A percentile compares a stretch with the other conserved stretches of the same genome.
Evolutionary conservation across 148 eudicot genomes (phyloP).

Genomic region (Chenopodium berlandieri): DNA sequence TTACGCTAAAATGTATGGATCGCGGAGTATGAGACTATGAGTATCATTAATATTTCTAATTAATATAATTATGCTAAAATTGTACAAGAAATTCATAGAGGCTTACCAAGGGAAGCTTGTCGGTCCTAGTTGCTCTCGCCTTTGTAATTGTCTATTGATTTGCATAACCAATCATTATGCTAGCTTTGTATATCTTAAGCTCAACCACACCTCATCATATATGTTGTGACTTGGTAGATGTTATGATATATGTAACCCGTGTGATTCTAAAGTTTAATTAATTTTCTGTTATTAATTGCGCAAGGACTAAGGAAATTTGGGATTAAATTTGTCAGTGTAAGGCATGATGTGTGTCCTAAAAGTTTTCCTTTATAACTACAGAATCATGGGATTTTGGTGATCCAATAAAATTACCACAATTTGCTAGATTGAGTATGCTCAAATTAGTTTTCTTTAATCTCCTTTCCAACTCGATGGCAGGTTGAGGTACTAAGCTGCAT

Average conservation of each 20-base stretch:
- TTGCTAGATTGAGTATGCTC: background rate
- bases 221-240: background rate
- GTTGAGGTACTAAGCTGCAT: slow-evolving; percentile 71
- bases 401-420: background rate
- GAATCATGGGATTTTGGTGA: background rate
- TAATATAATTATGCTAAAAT: background rate
- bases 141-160: background rate
- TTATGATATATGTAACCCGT: background rate
- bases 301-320: background rate
- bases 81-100: background rate
- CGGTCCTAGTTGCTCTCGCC: background rate
- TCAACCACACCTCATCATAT: background rate
- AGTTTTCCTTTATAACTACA: background rate
- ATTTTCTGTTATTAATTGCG: too few species aligned
- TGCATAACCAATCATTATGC: background rate
- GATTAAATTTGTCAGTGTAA: background rate
- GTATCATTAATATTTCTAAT: background rate
- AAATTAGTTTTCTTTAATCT: background rate
- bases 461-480: slow-evolving; percentile 30
- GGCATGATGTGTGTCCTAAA: background rate
- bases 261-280: background rate
- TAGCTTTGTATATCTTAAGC: background rate
- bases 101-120: background rate
- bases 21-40: background rate
- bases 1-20: background rate